phyloP scores from a whole-genome alignment of 148 eudicot genomes.

The Diospyros kaki region DNA sequence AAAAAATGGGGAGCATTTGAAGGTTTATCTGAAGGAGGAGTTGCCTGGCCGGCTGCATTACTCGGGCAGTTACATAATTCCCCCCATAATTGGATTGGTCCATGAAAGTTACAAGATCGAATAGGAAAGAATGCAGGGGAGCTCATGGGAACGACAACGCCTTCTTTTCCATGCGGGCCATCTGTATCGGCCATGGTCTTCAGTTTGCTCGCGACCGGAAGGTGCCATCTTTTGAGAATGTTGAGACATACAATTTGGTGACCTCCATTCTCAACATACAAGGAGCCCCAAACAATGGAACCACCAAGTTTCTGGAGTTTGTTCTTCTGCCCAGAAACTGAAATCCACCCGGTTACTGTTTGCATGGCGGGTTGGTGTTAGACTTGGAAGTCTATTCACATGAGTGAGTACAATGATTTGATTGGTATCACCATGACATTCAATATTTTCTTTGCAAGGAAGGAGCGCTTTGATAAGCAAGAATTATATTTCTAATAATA shows the following conservation, averaged over 20 bases:
- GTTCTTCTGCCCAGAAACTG: constrained; percentile 49
- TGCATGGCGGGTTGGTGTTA: background rate
- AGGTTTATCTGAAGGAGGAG: constrained; percentile 69
- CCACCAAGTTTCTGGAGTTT: constrained; percentile 42
- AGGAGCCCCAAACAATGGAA: constrained; percentile 81
- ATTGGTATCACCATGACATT: too few relatives aligned
- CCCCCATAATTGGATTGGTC: constrained; percentile 71
- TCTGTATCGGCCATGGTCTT: constrained; percentile 78
- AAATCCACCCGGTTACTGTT: constrained; percentile 8
- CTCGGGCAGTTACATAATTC: constrained; percentile 57
- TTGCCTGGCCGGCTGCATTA: constrained; percentile 81
- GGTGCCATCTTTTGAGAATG: constrained; percentile 84
- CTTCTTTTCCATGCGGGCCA: constrained; percentile 88
- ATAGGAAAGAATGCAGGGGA: constrained; percentile 75
- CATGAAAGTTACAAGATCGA: constrained; percentile 78
- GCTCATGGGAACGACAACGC: constrained; percentile 91
- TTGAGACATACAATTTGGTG: constrained; percentile 73
- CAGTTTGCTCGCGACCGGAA: constrained; percentile 61
- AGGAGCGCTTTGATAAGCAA: too few relatives aligned
- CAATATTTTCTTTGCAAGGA: too few relatives aligned
- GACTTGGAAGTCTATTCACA: too few relatives aligned
- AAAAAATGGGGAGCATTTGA: constrained; percentile 60
- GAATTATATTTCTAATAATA: too few relatives aligned
- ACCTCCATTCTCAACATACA: constrained; percentile 57
- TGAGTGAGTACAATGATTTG: too few relatives aligned